Evolutionary conservation across 2,329 filamentous ascomycete genomes (phyloP).

Genomic region (Pseudogymnoascus sp.): DNA sequence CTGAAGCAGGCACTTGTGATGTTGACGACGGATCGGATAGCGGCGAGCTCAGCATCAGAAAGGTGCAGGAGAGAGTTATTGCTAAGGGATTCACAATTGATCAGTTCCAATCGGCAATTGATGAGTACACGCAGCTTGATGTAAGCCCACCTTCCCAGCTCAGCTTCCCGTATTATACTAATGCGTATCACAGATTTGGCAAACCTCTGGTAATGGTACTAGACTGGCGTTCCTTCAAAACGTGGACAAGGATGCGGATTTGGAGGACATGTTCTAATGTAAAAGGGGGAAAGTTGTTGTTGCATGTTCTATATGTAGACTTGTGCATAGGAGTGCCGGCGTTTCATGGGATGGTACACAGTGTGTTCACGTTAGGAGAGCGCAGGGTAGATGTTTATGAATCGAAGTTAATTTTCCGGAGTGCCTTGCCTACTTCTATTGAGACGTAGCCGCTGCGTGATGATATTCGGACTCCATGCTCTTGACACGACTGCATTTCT

Average conservation of each 20-base stretch:
- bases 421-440: not conserved
- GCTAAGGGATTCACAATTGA: conserved; percentile 96
- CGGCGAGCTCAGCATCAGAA: conserved; percentile 75
- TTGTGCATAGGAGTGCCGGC: conserved; percentile 3
- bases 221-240: conserved; percentile 60
- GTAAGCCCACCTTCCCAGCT: conserved; percentile 48
- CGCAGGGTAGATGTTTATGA: conserved; percentile 3
- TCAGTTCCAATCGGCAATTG: conserved; percentile 76
- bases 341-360: not conserved
- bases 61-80: conserved; percentile 83
- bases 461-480: not conserved
- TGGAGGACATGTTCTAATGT: conserved; percentile 1
- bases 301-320: conserved; percentile 7
- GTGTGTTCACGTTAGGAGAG: conserved; percentile 4
- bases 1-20: conserved; percentile 64
- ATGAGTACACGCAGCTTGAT: conserved; percentile 82
- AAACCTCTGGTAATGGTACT: conserved; percentile 63
- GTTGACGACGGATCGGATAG: conserved; percentile 42
- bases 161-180: conserved; percentile 28
- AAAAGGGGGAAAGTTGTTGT: not conserved
- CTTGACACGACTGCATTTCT: not conserved
- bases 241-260: not conserved
- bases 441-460: not conserved
- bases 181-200: conserved; percentile 57
- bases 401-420: not conserved